These are phyloP conservation scores for Didymella lethalis DNA, from an alignment of 2,329 filamentous ascomycete genomes.

Conservation along the genomic window DNA sequence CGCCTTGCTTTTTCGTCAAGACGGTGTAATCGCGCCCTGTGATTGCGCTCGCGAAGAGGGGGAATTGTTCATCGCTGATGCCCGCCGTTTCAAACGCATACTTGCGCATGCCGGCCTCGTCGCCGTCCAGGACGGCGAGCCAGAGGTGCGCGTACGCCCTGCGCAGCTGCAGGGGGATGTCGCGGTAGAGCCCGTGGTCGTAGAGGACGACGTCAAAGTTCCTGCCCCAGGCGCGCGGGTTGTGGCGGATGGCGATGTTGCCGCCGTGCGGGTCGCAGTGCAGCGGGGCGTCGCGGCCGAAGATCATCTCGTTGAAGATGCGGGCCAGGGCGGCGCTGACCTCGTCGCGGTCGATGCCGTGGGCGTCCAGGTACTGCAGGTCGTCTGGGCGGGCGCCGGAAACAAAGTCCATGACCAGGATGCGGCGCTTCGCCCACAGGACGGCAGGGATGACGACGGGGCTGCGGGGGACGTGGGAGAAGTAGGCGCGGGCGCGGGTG, in stretches of 20 bases:
- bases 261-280: constrained; percentile 98
- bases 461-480: constrained; percentile 74
- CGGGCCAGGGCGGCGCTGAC: constrained; percentile 88
- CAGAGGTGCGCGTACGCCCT: constrained; percentile 95
- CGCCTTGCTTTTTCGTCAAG: constrained; percentile 63
- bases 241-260: constrained; percentile 90
- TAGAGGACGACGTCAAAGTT: constrained; percentile 98
- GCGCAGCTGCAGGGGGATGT: constrained; percentile 80
- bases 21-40: constrained; percentile 90
- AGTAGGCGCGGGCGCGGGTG: constrained; percentile 78
- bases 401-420: constrained; percentile 95
- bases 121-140: constrained; percentile 92
- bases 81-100: constrained; percentile 90
- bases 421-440: constrained; percentile 85
- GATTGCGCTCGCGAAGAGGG: constrained; percentile 93
- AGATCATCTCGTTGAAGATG: constrained; percentile 99
- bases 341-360: constrained; percentile 91
- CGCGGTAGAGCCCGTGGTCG: constrained; percentile 94
- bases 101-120: constrained; percentile 84
- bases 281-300: constrained; percentile 83
- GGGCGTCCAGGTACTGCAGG: constrained; percentile 81
- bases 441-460: constrained; percentile 90
- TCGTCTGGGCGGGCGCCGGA: constrained; percentile 88
- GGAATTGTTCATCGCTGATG: constrained; percentile 88
- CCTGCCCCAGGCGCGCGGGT: constrained; percentile 64